Conservation (phyloP, 306 rosid genomes). For the Comarum palustre region DNA sequence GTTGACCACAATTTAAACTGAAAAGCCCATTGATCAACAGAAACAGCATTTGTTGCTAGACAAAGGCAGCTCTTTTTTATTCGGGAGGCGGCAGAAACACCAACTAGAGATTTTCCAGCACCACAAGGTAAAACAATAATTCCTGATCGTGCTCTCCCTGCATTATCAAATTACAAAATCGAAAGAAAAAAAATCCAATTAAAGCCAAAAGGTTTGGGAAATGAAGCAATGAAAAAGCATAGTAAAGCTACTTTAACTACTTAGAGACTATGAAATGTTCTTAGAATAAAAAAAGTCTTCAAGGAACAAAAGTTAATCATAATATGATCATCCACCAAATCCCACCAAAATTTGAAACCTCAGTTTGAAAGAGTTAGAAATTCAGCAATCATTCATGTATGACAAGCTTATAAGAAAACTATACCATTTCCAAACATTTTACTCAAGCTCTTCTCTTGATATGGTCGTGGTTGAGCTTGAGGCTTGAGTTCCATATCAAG, state of each 20-base stretch:
- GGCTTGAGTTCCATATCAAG: constrained; percentile 94
- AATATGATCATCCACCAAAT: background rate
- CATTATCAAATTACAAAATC: constrained; percentile 14
- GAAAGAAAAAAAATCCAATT: constrained; percentile 1
- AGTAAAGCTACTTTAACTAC: background rate
- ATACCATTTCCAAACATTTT: constrained; percentile 99
- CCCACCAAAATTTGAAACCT: background rate
- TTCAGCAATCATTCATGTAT: background rate
- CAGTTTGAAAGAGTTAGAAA: background rate
- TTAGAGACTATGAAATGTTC: background rate
- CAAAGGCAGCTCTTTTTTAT: constrained; percentile 92
- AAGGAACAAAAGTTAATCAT: background rate
- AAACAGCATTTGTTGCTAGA: constrained; percentile 96
- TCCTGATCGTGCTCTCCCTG: constrained; percentile 98
- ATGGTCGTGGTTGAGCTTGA: constrained; percentile 95
- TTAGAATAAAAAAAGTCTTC: background rate
- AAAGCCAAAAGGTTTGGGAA: background rate
- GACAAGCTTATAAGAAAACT: constrained; percentile 18
- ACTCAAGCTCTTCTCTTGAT: constrained; percentile 97
- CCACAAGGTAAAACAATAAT: constrained; percentile 96
- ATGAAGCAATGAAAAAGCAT: background rate
- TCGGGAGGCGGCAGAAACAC: constrained; percentile 96
- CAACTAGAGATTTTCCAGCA: constrained; percentile 96
- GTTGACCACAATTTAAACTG: constrained; percentile 96
- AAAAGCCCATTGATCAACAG: constrained; percentile 99